A percentile compares a stretch with the other conserved stretches of the same genome.
Evolutionary conservation across 768 basidiomycete genomes (phyloP).

Genomic region (Pleurotus platypus): DNA sequence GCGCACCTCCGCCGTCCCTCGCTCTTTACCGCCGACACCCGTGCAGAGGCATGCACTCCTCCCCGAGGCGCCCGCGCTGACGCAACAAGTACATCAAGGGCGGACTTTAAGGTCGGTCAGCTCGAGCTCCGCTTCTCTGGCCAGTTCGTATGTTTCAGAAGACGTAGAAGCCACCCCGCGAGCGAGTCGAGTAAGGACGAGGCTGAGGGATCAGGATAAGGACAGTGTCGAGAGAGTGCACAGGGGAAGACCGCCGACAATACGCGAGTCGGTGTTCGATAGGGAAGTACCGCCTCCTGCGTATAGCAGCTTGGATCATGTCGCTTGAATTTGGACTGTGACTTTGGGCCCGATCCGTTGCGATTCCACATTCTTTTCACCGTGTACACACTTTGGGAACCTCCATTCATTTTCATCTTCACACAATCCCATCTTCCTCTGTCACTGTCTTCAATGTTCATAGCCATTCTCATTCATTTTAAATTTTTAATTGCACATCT

Average conservation of each 20-base stretch:
- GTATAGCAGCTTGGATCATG: slow-evolving; percentile 4
- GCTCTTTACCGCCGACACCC: slow-evolving; percentile 2
- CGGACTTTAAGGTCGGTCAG: background rate
- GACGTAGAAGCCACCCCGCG: background rate
- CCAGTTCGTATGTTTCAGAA: background rate
- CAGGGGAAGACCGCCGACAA: slow-evolving; percentile 2
- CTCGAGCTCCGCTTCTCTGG: background rate
- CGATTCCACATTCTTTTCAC: background rate
- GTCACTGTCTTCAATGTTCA: no score
- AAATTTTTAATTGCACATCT: no score
- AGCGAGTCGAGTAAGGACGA: background rate
- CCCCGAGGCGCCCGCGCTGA: background rate
- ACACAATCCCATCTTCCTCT: no score
- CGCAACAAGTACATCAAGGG: background rate
- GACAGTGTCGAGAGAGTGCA: background rate
- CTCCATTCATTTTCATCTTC: no score
- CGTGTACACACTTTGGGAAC: background rate
- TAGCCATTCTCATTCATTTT: no score
- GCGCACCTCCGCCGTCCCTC: slow-evolving; percentile 1
- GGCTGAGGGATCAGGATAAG: background rate
- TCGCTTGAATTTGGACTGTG: background rate
- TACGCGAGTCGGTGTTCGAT: slow-evolving; percentile 5
- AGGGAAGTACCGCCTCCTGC: slow-evolving; percentile 1
- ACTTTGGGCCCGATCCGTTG: background rate
- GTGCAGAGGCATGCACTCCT: background rate